A percentile compares a stretch with the other conserved stretches of the same genome.
These are phyloP conservation scores for Scedosporium apiospermum DNA, from an alignment of 2,329 filamentous ascomycete genomes.

Conservation along the genomic window DNA sequence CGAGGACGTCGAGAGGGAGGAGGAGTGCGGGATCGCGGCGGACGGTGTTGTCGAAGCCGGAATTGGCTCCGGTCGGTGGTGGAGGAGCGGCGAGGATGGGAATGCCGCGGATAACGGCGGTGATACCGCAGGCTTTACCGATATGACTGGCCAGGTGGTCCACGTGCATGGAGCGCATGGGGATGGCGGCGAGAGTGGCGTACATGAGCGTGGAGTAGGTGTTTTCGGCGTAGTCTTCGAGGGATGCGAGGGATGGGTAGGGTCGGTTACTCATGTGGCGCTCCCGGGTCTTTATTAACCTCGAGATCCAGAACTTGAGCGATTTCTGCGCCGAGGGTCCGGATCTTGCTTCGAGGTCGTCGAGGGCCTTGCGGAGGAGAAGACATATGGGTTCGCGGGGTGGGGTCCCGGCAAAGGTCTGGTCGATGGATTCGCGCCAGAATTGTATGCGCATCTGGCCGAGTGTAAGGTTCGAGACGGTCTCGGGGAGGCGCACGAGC, in stretches of 20 bases:
- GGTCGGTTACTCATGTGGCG: slow-evolving; percentile 76
- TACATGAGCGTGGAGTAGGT: slow-evolving; percentile 93
- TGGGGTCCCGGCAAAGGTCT: slow-evolving; percentile 66
- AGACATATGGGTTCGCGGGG: slow-evolving; percentile 89
- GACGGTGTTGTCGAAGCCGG: slow-evolving; percentile 25
- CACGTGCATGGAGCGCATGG: slow-evolving; percentile 70
- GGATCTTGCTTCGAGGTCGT: slow-evolving; percentile 41
- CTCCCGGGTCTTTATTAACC: slow-evolving; percentile 73
- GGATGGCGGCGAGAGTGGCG: slow-evolving; percentile 69
- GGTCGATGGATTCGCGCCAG: slow-evolving; percentile 78
- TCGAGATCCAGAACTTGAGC: slow-evolving; percentile 63
- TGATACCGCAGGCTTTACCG: slow-evolving; percentile 86
- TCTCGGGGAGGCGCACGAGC: slow-evolving; percentile 79
- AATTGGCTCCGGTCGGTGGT: slow-evolving; percentile 32
- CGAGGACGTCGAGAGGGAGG: slow-evolving; percentile 84
- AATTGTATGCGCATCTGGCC: slow-evolving; percentile 88
- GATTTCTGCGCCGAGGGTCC: slow-evolving; percentile 33
- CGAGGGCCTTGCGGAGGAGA: slow-evolving; percentile 64
- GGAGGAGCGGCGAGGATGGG: slow-evolving; percentile 74
- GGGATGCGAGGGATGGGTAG: slow-evolving; percentile 59
- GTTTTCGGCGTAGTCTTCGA: slow-evolving; percentile 88
- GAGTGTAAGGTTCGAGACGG: slow-evolving; percentile 78
- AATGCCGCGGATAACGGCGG: slow-evolving; percentile 75
- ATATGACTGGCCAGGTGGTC: slow-evolving; percentile 94
- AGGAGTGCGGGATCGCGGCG: slow-evolving; percentile 48